phyloP scores from a whole-genome alignment of 2,329 filamentous ascomycete species.

The Botrytis galanthina region DNA sequence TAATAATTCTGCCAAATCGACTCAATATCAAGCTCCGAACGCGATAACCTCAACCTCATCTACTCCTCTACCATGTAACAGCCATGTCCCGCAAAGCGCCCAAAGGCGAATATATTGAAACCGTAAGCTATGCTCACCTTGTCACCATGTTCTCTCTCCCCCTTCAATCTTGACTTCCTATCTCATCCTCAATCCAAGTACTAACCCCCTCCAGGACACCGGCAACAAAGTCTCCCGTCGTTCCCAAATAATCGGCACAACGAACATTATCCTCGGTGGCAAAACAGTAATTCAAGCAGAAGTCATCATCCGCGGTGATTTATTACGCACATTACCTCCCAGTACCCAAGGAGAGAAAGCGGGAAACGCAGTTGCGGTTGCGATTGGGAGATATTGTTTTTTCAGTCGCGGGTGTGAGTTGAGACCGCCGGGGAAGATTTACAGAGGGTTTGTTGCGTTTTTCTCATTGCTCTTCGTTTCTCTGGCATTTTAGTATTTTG shows the following conservation, averaged over 20 bases:
- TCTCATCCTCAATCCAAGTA: background rate
- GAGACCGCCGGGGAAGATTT: slow-evolving; percentile 77
- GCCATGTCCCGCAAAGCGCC: slow-evolving; percentile 73
- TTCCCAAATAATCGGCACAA: slow-evolving; percentile 86
- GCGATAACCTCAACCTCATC: slow-evolving; percentile 3
- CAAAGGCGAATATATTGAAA: slow-evolving; percentile 96
- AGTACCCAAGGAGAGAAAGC: slow-evolving; percentile 40
- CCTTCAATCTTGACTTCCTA: background rate
- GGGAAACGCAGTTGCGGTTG: slow-evolving; percentile 58
- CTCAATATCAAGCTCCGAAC: background rate
- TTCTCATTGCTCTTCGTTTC: slow-evolving; percentile 21
- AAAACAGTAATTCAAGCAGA: slow-evolving; percentile 95
- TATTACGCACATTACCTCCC: slow-evolving; percentile 58
- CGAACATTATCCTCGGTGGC: slow-evolving; percentile 96
- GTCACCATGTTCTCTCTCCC: background rate
- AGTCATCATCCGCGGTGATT: slow-evolving; percentile 88
- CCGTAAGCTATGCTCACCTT: slow-evolving; percentile 54
- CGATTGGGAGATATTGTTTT: slow-evolving; percentile 89
- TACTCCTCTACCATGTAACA: slow-evolving; percentile 24
- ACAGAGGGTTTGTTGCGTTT: slow-evolving; percentile 58
- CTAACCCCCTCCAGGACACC: slow-evolving; percentile 64
- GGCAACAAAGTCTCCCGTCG: slow-evolving; percentile 97
- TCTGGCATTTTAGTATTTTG: background rate
- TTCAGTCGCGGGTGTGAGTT: slow-evolving; percentile 76
- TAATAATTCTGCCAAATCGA: background rate